These are phyloP conservation scores for Thymus mandschuricus DNA, from an alignment of 257 asterid species.

Conservation along the genomic window DNA sequence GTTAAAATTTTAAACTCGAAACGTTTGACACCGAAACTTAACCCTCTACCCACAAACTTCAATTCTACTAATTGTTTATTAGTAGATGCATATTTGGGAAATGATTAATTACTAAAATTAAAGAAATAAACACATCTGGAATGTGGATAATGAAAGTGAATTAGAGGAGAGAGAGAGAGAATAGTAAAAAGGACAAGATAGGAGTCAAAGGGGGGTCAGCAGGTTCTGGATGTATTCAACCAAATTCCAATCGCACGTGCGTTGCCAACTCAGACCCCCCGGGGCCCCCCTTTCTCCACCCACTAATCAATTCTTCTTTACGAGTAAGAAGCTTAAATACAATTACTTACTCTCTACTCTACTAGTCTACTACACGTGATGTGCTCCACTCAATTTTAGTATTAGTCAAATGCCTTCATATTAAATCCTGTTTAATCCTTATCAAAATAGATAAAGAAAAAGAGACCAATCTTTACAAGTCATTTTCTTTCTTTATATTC, in stretches of 20 bases:
- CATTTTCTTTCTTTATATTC: not conserved
- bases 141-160: not conserved
- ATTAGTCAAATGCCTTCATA: constrained; percentile 36
- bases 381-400: too few relatives aligned
- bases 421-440: not conserved
- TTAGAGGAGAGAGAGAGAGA: not conserved
- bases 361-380: too few relatives aligned
- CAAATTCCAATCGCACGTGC: constrained; percentile 40
- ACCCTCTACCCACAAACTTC: too few relatives aligned
- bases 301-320: too few relatives aligned
- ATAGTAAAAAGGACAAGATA: constrained; percentile 31
- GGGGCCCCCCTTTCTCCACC: not conserved
- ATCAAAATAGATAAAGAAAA: not conserved
- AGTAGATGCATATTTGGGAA: too few relatives aligned
- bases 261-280: constrained; percentile 28
- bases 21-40: too few relatives aligned
- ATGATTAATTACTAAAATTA: too few relatives aligned
- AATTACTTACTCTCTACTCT: too few relatives aligned
- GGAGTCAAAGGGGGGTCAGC: constrained; percentile 40
- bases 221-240: constrained; percentile 22
- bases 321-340: too few relatives aligned
- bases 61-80: too few relatives aligned
- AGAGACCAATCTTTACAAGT: not conserved
- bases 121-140: not conserved
- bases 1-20: too few relatives aligned